Evolutionary conservation across 257 asterid genomes (phyloP), one percentile per base, ranked within the genome.

Genomic region (Solanum rostratum): DNA sequence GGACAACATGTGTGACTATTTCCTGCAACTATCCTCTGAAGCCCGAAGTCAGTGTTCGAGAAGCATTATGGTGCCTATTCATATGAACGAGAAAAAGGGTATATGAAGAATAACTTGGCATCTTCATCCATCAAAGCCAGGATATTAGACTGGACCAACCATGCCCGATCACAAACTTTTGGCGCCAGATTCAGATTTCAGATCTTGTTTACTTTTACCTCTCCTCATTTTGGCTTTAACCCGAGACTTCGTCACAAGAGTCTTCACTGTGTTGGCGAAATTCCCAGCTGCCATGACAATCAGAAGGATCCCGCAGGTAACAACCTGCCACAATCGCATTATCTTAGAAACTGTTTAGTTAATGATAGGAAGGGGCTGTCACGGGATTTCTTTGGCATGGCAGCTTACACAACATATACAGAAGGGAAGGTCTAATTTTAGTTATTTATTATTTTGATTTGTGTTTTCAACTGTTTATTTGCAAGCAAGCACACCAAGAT

Each of bases 221-320:
- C 79, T 94, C 90, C 68, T 90, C 95, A 93, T 93, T 85, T 92
- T 96, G 16, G 98, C 98, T 88, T 96, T 96, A 50, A 96, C 95
- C 86, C 94, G 91, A 33, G 95, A 92, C 85, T 96, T 96, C 2
- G 93, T 95, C 84, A 89, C 88, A 79, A 96, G 97, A 54, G 99
- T 91, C 91, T 96, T 93, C 89, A 96, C 97, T 10, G 99, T 95
- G 91, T 96, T 93, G 45, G 89, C 91, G 22, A 96, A 96, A 85
- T 96, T 96, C 60, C 98, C 98, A 54, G 91, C 96, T 8, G 99
- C 99, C 99, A 96, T 96, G 62, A 95, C 86, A 88, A 95, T 93
- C 85, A 96, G 91, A 84, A 96, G 98, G 86, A 95, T 83, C 84
- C 98, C 98, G 87, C 99, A 96, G 13, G 96, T 93, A 63, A 95